These are phyloP conservation scores for Phytophthora crassamura DNA, from an alignment of 352 stramenopile species.

Conservation along the genomic window DNA sequence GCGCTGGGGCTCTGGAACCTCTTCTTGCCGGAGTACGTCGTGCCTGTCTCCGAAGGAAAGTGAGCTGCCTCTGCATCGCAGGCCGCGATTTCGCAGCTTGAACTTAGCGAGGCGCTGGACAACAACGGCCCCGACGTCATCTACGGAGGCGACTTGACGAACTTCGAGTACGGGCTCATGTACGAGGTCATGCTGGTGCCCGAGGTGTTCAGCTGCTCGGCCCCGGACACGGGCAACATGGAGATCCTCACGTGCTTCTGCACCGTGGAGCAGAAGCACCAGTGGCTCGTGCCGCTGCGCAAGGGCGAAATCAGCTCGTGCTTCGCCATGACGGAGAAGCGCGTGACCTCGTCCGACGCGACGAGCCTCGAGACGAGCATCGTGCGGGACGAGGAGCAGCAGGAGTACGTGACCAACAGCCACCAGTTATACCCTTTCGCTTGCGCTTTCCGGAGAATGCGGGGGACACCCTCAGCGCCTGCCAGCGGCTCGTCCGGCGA, in stretches of 20 bases:
- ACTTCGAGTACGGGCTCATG: conserved; percentile 96
- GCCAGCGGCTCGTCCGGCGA: too few species aligned
- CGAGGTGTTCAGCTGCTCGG: conserved; percentile 97
- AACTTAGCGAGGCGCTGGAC: conserved; percentile 46
- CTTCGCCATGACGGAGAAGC: conserved; percentile 98
- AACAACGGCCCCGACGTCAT: conserved; percentile 53
- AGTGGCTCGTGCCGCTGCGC: conserved; percentile 94
- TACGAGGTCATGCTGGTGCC: conserved; percentile 95
- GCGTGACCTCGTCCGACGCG: conserved; percentile 95
- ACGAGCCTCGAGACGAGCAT: conserved; percentile 95
- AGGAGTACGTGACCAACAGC: conserved; percentile 95
- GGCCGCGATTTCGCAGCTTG: too few species aligned
- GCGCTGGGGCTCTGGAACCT: conserved; percentile 96
- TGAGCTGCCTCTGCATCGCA: too few species aligned
- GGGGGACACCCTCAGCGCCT: too few species aligned
- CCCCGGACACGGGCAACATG: conserved; percentile 99
- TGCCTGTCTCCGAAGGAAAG: too few species aligned
- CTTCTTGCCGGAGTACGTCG: conserved; percentile 86
- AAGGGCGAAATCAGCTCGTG: conserved; percentile 93
- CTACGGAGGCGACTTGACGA: conserved; percentile 78
- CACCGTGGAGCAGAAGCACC: conserved; percentile 91
- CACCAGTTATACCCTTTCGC: conserved; percentile 91
- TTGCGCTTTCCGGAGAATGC: too few species aligned
- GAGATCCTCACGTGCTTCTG: conserved; percentile 96
- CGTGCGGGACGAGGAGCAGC: conserved; percentile 60